Percentiles rank a stretch among this genome's conserved stretches.
Evolutionary conservation across 169 alveolate genomes (phyloP).

Genomic region (Perkinsus chesapeaki): DNA sequence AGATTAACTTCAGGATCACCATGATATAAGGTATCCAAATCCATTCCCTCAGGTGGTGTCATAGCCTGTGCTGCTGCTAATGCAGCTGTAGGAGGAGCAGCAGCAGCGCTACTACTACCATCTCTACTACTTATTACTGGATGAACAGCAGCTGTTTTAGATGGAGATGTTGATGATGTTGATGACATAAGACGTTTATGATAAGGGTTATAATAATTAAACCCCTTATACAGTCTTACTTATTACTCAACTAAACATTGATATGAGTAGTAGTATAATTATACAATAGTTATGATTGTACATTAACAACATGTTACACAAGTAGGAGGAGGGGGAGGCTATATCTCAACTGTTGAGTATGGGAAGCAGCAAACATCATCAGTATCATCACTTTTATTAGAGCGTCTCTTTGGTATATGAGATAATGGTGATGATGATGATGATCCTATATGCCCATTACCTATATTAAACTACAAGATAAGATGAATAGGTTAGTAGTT

Average conservation of each 20-base stretch:
- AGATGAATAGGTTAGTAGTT: too few species aligned
- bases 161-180: not conserved
- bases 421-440: too few species aligned
- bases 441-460: not conserved
- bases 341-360: too few species aligned
- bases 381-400: too few species aligned
- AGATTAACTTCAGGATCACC: not conserved
- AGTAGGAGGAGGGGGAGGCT: too few species aligned
- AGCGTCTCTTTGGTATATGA: too few species aligned
- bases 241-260: not conserved
- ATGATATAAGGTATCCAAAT: not conserved
- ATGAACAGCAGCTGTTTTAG: not conserved
- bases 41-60: not conserved
- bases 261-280: not conserved
- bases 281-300: too few species aligned
- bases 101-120: not conserved
- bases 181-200: not conserved
- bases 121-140: not conserved
- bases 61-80: not conserved
- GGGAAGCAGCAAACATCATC: too few species aligned
- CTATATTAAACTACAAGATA: too few species aligned
- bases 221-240: not conserved
- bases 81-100: not conserved
- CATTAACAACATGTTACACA: too few species aligned
- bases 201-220: not conserved